Evolutionary conservation across 495 filamentous ascomycete species (phyloP).

Genomic region (Glutinoglossum americanum): DNA sequence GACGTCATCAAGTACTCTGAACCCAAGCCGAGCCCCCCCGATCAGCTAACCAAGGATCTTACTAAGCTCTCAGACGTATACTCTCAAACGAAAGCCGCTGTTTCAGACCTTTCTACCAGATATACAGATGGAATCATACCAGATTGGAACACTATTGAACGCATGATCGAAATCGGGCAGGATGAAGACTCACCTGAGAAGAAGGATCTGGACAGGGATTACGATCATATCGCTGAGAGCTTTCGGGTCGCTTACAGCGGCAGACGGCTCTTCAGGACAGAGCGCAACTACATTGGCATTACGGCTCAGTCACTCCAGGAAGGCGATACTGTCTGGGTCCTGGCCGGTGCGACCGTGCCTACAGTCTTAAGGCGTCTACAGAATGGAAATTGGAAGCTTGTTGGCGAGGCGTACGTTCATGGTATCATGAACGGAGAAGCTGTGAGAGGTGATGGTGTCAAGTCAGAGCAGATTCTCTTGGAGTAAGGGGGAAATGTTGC

Average conservation of each 20-base stretch:
- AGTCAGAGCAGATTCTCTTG: neutral
- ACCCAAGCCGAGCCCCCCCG: too few relatives aligned
- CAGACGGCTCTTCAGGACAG: neutral
- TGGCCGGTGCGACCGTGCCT: neutral
- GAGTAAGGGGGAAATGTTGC: neutral
- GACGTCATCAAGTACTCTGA: neutral
- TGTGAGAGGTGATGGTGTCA: neutral
- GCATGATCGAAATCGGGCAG: neutral
- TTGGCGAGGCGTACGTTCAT: neutral
- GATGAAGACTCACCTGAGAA: neutral
- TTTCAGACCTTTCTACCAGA: neutral
- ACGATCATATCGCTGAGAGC: constrained; percentile 6
- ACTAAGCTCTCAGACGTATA: neutral
- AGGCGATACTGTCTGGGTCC: neutral
- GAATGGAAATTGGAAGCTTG: neutral
- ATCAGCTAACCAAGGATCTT: neutral
- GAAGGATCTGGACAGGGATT: neutral
- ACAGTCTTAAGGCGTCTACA: neutral
- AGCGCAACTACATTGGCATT: neutral
- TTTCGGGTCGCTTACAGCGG: constrained; percentile 3
- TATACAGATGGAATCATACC: neutral
- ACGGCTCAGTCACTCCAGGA: neutral
- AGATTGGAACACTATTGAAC: neutral
- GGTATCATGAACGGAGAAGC: neutral
- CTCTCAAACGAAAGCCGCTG: neutral